Evolutionary conservation across 129 eudicot genomes (phyloP).

Genomic region (Escallonia herrerae): DNA sequence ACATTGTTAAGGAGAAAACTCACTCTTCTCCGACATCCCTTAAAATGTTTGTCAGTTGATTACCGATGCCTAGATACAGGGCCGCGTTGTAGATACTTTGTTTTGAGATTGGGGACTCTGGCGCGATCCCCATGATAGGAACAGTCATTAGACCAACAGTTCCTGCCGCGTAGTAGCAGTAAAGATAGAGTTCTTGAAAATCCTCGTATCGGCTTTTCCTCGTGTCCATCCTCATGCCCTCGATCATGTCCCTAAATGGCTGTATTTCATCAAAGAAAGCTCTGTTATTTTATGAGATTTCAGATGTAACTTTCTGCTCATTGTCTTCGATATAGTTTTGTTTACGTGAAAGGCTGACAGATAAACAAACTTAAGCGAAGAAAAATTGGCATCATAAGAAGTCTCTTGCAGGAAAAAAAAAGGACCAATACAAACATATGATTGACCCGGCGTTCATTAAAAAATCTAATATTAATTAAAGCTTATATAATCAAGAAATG

Average conservation of each 20-base stretch:
- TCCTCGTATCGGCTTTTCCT: conserved; percentile 60
- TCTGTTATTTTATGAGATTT: neutral
- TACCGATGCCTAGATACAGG: conserved; percentile 73
- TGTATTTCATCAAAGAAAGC: conserved; percentile 8
- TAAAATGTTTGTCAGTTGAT: conserved; percentile 91
- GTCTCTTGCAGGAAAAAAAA: too few species aligned
- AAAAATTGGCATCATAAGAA: too few species aligned
- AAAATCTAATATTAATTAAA: too few species aligned
- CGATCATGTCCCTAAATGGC: conserved; percentile 97
- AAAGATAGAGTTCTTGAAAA: conserved; percentile 64
- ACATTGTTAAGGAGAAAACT: conserved; percentile 11
- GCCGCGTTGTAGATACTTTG: conserved; percentile 67
- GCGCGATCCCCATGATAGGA: conserved; percentile 87
- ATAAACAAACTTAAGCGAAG: too few species aligned
- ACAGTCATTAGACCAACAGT: conserved; percentile 93
- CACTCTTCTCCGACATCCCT: conserved; percentile 98
- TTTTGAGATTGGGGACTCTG: conserved; percentile 49
- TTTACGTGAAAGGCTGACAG: too few species aligned
- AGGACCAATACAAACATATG: too few species aligned
- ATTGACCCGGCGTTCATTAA: too few species aligned
- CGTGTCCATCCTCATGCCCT: conserved; percentile 93
- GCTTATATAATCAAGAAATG: neutral
- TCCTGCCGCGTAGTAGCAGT: conserved; percentile 92
- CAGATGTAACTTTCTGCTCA: too few species aligned
- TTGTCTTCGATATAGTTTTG: too few species aligned